Evolutionary conservation across 495 filamentous ascomycete species (phyloP), one percentile per base, ranked within the genome.

Genomic region (Podospora fimiseda): DNA sequence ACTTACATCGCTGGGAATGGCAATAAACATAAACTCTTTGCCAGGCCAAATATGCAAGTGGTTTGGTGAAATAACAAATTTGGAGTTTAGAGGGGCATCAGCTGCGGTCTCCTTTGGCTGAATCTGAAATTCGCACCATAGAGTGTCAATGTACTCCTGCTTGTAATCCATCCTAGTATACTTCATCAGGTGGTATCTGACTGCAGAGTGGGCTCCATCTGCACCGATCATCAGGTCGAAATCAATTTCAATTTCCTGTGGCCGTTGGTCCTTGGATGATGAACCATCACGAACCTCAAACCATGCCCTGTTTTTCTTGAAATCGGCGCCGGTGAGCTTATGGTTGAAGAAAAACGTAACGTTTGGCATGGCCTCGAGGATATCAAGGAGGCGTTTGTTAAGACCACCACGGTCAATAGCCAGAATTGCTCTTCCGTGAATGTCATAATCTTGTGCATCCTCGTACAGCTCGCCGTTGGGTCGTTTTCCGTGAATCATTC

Each of bases 41-140:
- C 86, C 89, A 1, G 93, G 93, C 93, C 93, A 99, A 69, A 99
- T 99, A 66, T 99, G 93, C 1, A 99, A 78, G 61, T 97, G 89
- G 64, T 95, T 87, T 14, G 89, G 88, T 0, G 87, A 89, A 50
- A 96, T 88, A 24, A 73, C 73, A 65, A 91, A 99, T 55, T 73
- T 78, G 22, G 78, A 76, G 9, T 75, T 71, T 18, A 70, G 56
- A 13, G 74, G 63, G 0, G 75, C 70, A 21, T 56, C 52, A 3
- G 57, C 40, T 2, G 52, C 19, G 4, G 45, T 55, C 19, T 58
- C 52, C 30, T 59, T 65, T 2, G 73, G 62, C 1, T 79, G 73
- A 53, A 99, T 92, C 39, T 82, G 84, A 65, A 96, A 96, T 59
- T 99, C 94, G 71, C 93, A 96, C 93, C 93, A 99, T 8, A 97